Conservation (phyloP, 2,329 filamentous ascomycete genomes). For the Paracorniculantispora psalliotae region DNA sequence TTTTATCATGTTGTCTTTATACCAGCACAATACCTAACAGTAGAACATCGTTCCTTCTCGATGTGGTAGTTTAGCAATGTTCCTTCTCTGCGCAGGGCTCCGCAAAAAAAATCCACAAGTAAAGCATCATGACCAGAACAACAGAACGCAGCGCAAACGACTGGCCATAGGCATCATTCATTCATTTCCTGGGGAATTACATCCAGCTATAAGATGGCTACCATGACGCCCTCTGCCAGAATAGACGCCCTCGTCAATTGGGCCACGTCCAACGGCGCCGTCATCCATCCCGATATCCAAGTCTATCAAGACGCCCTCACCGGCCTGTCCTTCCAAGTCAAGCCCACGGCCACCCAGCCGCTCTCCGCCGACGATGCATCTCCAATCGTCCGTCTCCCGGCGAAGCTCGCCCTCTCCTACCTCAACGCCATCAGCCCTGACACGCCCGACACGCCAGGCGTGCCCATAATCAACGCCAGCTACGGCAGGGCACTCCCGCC, state of each 20-base stretch:
- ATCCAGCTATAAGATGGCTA: no score
- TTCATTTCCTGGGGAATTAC: no score
- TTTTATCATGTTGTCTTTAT: no score
- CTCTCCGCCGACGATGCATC: conserved; percentile 26
- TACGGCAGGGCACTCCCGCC: no score
- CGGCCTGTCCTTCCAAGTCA: conserved; percentile 51
- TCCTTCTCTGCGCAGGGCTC: no score
- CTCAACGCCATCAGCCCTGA: conserved; percentile 47
- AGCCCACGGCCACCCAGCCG: conserved; percentile 18
- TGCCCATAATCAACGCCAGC: conserved; percentile 65
- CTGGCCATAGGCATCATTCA: no score
- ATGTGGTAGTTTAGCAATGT: no score
- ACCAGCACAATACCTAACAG: no score
- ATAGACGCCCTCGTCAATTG: conserved; percentile 40
- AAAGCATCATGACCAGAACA: no score
- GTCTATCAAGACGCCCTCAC: conserved; percentile 47
- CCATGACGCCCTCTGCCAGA: conserved; percentile 16
- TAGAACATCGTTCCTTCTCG: no score
- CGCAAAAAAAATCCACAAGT: no score
- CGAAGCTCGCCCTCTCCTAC: conserved; percentile 53
- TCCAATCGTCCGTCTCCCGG: conserved; percentile 47
- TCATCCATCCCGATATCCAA: conserved; percentile 47
- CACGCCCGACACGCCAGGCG: conserved; percentile 53
- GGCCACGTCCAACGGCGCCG: conserved; percentile 41
- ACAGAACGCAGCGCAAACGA: no score